Base-by-base conservation (phyloP, 176 grass and related monocot genomes). In the Rhipidocladum racemiflorum region DNA sequence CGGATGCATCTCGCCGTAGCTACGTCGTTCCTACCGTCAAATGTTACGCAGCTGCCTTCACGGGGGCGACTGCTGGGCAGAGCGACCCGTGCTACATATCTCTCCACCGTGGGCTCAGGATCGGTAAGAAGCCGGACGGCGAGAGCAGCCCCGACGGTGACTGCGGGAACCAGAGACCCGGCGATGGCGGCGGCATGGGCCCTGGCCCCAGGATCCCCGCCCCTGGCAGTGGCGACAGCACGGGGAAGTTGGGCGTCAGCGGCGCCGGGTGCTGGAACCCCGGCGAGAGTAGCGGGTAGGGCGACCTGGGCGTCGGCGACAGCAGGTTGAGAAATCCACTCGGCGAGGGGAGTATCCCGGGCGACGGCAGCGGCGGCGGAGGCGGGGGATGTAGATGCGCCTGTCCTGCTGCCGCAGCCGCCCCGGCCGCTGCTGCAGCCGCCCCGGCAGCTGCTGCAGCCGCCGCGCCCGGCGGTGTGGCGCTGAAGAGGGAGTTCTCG, bases 41-140 rank as follows among this genome's bases (percentile, higher is more conserved):
- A 82, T 86, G 79, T 68, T 90, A 90, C 84, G 68, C 5, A 14
- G 70, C 76, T 43, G 60, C 38, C 74, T 59, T 74, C 49, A 40
- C 40, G 28, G 16, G 15, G 46, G 46, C 45, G 67, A 61, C 78
- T 34, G 87, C 28, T 42, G 68, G 3, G 14, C 27, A 3, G 67
- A 78, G 54, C 3, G 29, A 17, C 1, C 40, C 20, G 69, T 12
- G 70, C 80, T 89, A 92, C 74, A 94, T 90, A 34, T 94, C 89
- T 84, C 92, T 91, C 92, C 92, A 94, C 72, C 92, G 68, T 55
- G 92, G 89, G 78, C 92, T 94, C 3, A 91, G 75, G 30, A 85
- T 67, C 2, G 89, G 89, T 29, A 94, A 83, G 89, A 94, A 94
- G 2, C 83, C 89, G 0, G 92, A 94, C 2, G 92, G 92, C 12